A percentile compares a stretch with the other conserved stretches of the same genome.
Conservation (phyloP, 371 early-diverging fungal species). For the Funneliformis caledonium region DNA sequence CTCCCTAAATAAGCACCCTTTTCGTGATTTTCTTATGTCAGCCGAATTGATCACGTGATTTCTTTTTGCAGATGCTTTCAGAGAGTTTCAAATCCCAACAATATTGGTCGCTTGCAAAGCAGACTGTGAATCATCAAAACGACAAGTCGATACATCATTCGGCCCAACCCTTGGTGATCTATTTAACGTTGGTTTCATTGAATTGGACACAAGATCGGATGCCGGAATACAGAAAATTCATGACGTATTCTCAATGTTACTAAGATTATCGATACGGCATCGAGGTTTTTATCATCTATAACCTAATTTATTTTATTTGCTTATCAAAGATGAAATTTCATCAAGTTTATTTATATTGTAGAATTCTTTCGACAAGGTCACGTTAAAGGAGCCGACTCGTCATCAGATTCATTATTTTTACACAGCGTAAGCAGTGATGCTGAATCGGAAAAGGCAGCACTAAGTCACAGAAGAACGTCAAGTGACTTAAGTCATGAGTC, state of each 20-base stretch:
- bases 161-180: constrained; percentile 7
- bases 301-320: neutral
- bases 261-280: constrained; percentile 17
- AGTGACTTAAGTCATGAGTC: constrained; percentile 29
- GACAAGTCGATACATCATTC: constrained; percentile 5
- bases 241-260: constrained; percentile 29
- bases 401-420: constrained; percentile 2
- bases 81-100: constrained; percentile 28
- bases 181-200: constrained; percentile 24
- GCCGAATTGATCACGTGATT: neutral
- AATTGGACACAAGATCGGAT: constrained; percentile 6
- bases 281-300: neutral
- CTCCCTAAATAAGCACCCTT: no score
- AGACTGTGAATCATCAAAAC: constrained; percentile 18
- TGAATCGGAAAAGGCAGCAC: neutral
- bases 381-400: neutral
- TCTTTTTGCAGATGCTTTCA: constrained; percentile 12
- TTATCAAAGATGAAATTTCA: neutral
- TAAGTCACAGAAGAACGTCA: constrained; percentile 23
- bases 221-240: constrained; percentile 15
- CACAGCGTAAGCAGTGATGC: constrained; percentile 3
- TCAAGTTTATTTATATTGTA: neutral
- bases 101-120: constrained; percentile 13
- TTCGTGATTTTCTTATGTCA: neutral
- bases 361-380: neutral